phyloP scores from a whole-genome alignment of 306 rosid species.

The Prunus mume region DNA sequence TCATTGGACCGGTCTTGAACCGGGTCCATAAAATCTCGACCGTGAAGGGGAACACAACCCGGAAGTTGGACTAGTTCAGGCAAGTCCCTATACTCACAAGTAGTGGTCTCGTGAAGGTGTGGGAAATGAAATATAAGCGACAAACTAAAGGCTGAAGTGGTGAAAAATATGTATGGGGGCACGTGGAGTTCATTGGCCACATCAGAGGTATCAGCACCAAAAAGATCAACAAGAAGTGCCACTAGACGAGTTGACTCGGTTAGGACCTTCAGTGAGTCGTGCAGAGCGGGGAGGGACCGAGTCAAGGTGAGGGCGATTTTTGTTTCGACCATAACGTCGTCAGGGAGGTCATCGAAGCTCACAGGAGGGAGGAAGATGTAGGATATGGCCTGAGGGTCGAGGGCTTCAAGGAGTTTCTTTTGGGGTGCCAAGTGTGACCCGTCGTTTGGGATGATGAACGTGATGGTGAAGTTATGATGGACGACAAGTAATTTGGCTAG shows the following conservation, averaged over 20 bases:
- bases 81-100: constrained; percentile 5
- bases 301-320: constrained; percentile 4
- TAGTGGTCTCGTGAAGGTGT: constrained; percentile 11
- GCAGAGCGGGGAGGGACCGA: constrained; percentile 24
- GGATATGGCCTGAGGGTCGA: not conserved
- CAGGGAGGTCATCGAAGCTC: constrained; percentile 20
- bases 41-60: constrained; percentile 25
- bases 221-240: constrained; percentile 16
- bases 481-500: constrained; percentile 23
- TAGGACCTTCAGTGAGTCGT: not conserved
- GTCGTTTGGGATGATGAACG: constrained; percentile 24
- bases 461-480: constrained; percentile 16
- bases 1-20: constrained; percentile 11
- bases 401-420: constrained; percentile 9
- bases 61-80: constrained; percentile 21
- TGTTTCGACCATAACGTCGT: not conserved
- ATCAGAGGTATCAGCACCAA: constrained; percentile 1
- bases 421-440: not conserved
- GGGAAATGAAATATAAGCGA: not conserved
- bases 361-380: constrained; percentile 19
- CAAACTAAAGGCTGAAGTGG: not conserved
- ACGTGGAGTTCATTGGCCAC: constrained; percentile 20
- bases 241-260: not conserved
- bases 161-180: constrained; percentile 8
- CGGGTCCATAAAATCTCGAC: constrained; percentile 8